Evolutionary conservation across 129 eudicot genomes (phyloP), one percentile per base, ranked within the genome.

Genomic region (Deinandra increscens): DNA sequence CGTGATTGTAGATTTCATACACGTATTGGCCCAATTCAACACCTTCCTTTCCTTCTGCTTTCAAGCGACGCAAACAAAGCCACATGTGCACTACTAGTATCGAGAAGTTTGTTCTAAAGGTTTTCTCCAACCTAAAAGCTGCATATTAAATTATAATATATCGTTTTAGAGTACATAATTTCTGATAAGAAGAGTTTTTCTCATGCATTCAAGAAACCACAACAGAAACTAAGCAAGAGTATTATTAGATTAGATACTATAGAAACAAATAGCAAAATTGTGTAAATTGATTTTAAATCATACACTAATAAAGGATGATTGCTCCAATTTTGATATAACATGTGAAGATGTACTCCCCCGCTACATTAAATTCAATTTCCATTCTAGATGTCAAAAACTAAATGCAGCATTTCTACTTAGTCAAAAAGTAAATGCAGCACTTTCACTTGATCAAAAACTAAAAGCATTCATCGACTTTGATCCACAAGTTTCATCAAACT

Each of bases 81-180:
- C 98, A 93, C 98, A 86, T 93, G 76, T 93, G 98, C 62, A 93
- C 77, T 17, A 93, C 87, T 11, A 93, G 98, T 82, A 93, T 79
- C 22, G 97, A 84, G 69, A 84, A 93, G 17, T 86, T 89, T 31
- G 96, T 93, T 81, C 85, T 93, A 46, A 93, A 93, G 73, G 92
- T 89, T 70, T 83, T 86, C 87, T 93, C 98, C 91, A 93, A 76
- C 87, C 83, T 82, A 78, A 93, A 93, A 50, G 69, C 98, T 93
- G 90, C 90, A 86, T 11, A 22, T 72, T 48, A 60, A 67, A 70
- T 9, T 60, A 44, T 13, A 67, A 48, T 9, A 59, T 48, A 55
- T 49, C 63, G 58, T 48, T 48, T 80, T 69, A 69, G 53, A 38
- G 14, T 39, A 7, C 34, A n/a, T 9, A 60, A 15, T 72, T 60